Percentiles rank a stretch among this genome's conserved stretches.
Evolutionary conservation across 2,329 filamentous ascomycete species (phyloP).

Genomic region (Cladosporium sp.): DNA sequence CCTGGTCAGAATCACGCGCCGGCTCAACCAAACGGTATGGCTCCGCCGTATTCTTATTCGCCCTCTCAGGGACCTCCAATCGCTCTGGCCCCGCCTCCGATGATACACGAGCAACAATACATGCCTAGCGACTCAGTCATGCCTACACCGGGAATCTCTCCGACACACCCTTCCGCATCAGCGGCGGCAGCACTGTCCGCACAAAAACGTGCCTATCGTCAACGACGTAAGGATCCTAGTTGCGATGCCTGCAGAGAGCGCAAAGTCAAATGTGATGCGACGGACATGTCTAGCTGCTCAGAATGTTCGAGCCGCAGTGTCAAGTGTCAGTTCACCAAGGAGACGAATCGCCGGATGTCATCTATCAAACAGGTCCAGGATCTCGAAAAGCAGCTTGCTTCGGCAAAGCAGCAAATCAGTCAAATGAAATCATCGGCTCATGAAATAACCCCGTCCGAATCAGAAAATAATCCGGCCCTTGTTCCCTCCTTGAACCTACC

Average conservation of each 20-base stretch:
- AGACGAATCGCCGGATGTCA: conserved; percentile 97
- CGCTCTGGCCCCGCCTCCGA: conserved; percentile 10
- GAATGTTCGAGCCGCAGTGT: conserved; percentile 96
- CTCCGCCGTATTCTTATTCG: conserved; percentile 8
- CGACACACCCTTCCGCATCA: conserved; percentile 22
- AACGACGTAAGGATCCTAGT: conserved; percentile 92
- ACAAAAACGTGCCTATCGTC: conserved; percentile 91
- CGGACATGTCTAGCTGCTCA: conserved; percentile 91
- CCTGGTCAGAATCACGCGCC: conserved; percentile 2
- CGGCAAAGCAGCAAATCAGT: conserved; percentile 73
- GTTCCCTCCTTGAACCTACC: conserved; percentile 31
- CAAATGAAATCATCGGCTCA: conserved; percentile 60
- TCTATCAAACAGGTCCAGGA: conserved; percentile 99
- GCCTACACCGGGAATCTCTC: conserved; percentile 28
- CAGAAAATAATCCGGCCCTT: conserved; percentile 30
- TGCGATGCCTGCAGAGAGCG: conserved; percentile 93
- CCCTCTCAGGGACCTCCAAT: not conserved
- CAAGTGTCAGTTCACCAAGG: conserved; percentile 98
- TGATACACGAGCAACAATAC: conserved; percentile 29
- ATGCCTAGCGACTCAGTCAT: conserved; percentile 23
- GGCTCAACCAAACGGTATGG: conserved; percentile 17
- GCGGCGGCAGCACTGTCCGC: conserved; percentile 56
- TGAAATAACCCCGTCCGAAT: conserved; percentile 45
- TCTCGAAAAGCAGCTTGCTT: conserved; percentile 83
- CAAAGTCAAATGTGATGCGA: conserved; percentile 86